Base-by-base conservation (phyloP, 1,284 basidiomycete genomes). In the Ganoderma sp. region DNA sequence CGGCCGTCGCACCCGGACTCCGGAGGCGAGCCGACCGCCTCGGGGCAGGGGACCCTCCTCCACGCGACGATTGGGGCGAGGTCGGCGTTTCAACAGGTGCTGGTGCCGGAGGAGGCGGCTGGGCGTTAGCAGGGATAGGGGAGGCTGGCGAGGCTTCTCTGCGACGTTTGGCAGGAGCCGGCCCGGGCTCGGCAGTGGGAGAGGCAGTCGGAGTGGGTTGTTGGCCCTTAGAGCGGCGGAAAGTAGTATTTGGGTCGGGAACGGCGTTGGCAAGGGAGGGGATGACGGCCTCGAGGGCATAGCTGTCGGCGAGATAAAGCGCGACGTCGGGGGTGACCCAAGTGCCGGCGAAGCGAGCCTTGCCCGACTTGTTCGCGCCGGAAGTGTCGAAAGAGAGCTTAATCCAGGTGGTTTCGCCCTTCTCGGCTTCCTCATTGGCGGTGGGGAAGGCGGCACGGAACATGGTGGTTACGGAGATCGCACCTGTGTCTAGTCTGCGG, bases 381-480 rank as follows among this genome's bases (percentile, higher is more conserved):
- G 87, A 77, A 64, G 91, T 87, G 78, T 98, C 94, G 81, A 88
- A 94, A 73, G 84, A 87, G 34, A 90, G 87, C 76, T 93, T 93
- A 69, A 96, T 90, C 93, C 93, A 98, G 62, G 88, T 86, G 74
- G 94, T 88, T 81, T 99, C 97, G 41, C 82, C 82, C 77, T 89
- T 90, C 81, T 99, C 97, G 25, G 92, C 90, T 58, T 87, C 85
- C 2, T 95, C 94, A 41, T 85, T 82, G 0, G 96, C 93, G 65
- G 85, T 88, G 10, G 98, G 97, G 82, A 97, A 99, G 0, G 97
- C 96, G 34, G 97, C 95, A 74, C 96, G 94, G 85, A 96, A 99
- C 95, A 99, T 98, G 70, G 97, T 98, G 6, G 96, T 98, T 22
- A 97, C 90, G 69, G 94, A 96, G 80, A 99, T 88, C 32, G 97